Evolutionary conservation across 2,329 filamentous ascomycete species (phyloP).

Genomic region (Pseudogymnoascus sp.): DNA sequence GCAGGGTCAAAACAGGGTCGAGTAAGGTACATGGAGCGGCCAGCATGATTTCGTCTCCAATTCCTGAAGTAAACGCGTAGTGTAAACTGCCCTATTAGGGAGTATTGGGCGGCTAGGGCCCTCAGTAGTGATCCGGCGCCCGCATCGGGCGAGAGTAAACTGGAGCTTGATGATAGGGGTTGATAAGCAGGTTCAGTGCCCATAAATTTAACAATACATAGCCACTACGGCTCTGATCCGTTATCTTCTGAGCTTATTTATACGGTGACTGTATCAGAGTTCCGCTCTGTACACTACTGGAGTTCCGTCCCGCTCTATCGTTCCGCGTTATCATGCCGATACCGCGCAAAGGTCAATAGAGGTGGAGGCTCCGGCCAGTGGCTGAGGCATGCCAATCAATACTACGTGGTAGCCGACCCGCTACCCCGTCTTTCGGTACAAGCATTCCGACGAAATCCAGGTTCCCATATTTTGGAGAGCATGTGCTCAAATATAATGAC

Average conservation of each 20-base stretch:
- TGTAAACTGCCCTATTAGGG: not conserved
- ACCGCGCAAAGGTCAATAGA: not conserved
- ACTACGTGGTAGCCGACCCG: slow-evolving; percentile 6
- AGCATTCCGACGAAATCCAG: not conserved
- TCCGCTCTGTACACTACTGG: not conserved
- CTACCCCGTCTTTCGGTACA: not conserved
- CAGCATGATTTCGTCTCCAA: not conserved
- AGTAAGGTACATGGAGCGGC: not conserved
- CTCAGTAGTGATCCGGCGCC: not conserved
- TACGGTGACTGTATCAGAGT: not conserved
- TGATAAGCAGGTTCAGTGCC: not conserved
- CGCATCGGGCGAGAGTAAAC: not conserved
- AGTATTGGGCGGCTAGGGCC: not conserved
- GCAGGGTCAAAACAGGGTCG: not conserved
- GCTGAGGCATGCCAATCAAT: not conserved
- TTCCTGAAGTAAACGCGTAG: not conserved
- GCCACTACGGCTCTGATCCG: not conserved
- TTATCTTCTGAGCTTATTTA: not conserved
- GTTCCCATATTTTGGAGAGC: not conserved
- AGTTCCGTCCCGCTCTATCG: not conserved
- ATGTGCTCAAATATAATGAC: not conserved
- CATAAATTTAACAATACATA: not conserved
- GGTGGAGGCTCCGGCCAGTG: not conserved
- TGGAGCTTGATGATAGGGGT: not conserved
- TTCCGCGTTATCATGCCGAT: not conserved